Evolutionary conservation across 2,329 filamentous ascomycete species (phyloP).

Genomic region (Ceratocystis albifundus): DNA sequence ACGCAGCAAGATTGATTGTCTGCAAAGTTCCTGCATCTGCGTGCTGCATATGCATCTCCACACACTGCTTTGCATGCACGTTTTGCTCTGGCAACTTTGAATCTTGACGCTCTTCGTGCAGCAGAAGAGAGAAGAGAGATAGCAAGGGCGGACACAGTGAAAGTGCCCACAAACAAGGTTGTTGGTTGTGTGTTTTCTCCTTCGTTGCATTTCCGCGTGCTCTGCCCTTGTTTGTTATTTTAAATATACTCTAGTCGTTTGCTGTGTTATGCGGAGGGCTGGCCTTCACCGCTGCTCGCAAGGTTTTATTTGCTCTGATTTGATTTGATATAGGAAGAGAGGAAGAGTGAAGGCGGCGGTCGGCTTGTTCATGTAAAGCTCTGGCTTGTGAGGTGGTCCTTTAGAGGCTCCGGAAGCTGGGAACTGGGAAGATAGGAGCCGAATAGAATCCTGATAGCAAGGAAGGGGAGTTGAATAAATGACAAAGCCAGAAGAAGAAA

Average conservation of each 20-base stretch:
- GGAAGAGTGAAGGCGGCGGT: not conserved
- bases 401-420: conserved; percentile 6
- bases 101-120: no score
- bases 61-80: not conserved
- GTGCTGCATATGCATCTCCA: not conserved
- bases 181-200: not conserved
- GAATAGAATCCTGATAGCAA: not conserved
- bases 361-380: not conserved
- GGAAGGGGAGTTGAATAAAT: not conserved
- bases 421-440: not conserved
- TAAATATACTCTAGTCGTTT: no score
- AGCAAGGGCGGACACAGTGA: no score
- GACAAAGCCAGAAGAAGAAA: not conserved
- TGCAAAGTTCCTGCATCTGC: conserved; percentile 10
- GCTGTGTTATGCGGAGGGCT: no score
- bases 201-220: not conserved
- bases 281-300: no score
- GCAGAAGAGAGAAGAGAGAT: no score
- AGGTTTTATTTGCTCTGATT: no score
- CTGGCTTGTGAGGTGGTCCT: not conserved
- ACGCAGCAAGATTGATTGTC: not conserved
- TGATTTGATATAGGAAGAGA: not conserved
- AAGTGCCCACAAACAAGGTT: not conserved
- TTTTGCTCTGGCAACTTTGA: not conserved
- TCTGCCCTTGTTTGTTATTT: no score